A percentile compares a stretch with the other conserved stretches of the same genome.
These are phyloP conservation scores for Pichia scutulata DNA, from an alignment of 805 yeast species.

Conservation along the genomic window DNA sequence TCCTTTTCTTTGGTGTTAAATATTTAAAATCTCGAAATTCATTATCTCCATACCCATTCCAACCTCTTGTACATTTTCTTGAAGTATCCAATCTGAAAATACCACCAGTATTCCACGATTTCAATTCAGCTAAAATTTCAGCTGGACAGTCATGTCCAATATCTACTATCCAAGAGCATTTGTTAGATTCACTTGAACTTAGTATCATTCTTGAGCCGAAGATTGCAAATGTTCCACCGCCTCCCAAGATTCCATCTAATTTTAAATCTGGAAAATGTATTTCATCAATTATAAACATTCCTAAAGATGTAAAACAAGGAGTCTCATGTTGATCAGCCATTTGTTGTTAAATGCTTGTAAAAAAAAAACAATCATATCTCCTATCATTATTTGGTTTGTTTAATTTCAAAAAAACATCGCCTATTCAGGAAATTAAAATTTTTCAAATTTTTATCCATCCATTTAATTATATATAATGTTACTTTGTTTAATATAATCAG, in stretches of 20 bases:
- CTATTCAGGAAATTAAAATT: slow-evolving; percentile 3
- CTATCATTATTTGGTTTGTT: too few relatives aligned
- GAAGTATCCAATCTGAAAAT: slow-evolving; percentile 42
- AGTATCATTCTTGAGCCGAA: slow-evolving; percentile 62
- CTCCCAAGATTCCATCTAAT: slow-evolving; percentile 62
- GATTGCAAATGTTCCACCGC: slow-evolving; percentile 81
- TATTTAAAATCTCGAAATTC: slow-evolving; percentile 59
- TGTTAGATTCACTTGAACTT: slow-evolving; percentile 27
- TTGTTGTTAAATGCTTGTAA: background rate
- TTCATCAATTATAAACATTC: slow-evolving; percentile 88
- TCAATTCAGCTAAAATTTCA: slow-evolving; percentile 35
- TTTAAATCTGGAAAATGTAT: slow-evolving; percentile 47
- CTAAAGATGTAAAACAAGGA: slow-evolving; percentile 52
- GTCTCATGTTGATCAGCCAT: background rate
- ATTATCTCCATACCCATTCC: slow-evolving; percentile 61
- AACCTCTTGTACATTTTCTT: slow-evolving; percentile 72
- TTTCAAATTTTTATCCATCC: background rate
- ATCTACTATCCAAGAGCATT: slow-evolving; percentile 67
- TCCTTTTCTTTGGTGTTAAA: slow-evolving; percentile 50
- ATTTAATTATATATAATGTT: background rate
- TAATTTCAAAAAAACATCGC: background rate
- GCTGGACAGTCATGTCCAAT: slow-evolving; percentile 72
- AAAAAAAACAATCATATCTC: background rate
- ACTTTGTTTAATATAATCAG: background rate
- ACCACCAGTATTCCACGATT: slow-evolving; percentile 56